Evolutionary conservation across 805 yeast genomes (phyloP).

Genomic region (Metschnikowia peoriensis): DNA sequence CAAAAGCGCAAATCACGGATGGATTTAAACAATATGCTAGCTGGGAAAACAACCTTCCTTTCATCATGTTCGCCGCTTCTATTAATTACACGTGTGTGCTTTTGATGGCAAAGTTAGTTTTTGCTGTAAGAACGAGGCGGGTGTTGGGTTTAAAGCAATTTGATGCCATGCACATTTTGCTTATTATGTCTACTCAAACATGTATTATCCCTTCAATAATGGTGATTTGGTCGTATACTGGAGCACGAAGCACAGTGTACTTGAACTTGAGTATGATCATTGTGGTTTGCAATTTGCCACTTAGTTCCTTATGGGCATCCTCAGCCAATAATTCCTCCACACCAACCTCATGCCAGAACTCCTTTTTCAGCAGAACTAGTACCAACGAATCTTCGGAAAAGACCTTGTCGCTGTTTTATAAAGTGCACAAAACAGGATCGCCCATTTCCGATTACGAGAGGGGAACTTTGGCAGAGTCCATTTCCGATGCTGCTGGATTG

Average conservation of each 20-base stretch:
- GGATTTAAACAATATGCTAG: conserved; percentile 21
- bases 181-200: conserved; percentile 81
- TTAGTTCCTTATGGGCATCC: conserved; percentile 88
- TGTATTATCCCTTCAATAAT: conserved; percentile 74
- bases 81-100: conserved; percentile 60
- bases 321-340: conserved; percentile 50
- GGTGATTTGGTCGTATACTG: conserved; percentile 51
- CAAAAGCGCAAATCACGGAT: conserved; percentile 1
- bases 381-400: conserved; percentile 7
- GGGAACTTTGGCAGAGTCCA: conserved; percentile 11
- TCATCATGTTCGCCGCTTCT: conserved; percentile 66
- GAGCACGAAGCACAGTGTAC: conserved; percentile 32
- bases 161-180: conserved; percentile 73
- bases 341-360: conserved; percentile 20
- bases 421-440: conserved; percentile 7
- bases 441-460: conserved; percentile 12
- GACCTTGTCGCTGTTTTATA: conserved; percentile 3
- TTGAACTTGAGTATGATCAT: conserved; percentile 56
- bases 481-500: conserved; percentile 7
- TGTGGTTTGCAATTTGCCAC: conserved; percentile 71
- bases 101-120: conserved; percentile 58
- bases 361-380: conserved; percentile 13
- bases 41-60: conserved; percentile 52
- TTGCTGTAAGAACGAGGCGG: conserved; percentile 72
- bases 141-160: conserved; percentile 79